Percentiles rank a stretch among this genome's conserved stretches.
phyloP scores from a whole-genome alignment of 495 filamentous ascomycete genomes.

The Neurospora discreta region DNA sequence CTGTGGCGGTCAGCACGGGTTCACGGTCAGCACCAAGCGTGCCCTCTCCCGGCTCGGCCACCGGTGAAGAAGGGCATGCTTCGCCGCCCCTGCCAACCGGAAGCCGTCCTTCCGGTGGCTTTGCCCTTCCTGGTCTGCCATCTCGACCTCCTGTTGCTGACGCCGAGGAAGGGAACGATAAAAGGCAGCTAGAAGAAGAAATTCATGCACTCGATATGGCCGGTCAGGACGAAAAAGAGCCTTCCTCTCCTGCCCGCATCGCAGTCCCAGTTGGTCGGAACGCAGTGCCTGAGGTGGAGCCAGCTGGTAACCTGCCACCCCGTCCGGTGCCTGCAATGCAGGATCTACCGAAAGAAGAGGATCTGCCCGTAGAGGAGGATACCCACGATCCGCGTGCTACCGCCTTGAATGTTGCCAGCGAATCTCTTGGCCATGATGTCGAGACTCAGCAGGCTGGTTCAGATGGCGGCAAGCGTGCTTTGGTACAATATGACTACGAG shows the following conservation, averaged over 20 bases:
- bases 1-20: conserved; percentile 45
- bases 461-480: conserved; percentile 51
- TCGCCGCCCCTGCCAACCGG: conserved; percentile 49
- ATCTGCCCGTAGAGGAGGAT: conserved; percentile 51
- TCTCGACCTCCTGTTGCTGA: conserved; percentile 43
- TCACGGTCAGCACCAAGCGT: conserved; percentile 29
- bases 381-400: conserved; percentile 53
- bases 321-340: conserved; percentile 42
- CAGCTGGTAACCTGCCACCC: conserved; percentile 36
- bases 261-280: conserved; percentile 73
- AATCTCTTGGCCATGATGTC: conserved; percentile 21
- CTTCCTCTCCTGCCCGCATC: conserved; percentile 68
- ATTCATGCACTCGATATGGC: conserved; percentile 30
- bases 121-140: conserved; percentile 68
- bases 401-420: conserved; percentile 40
- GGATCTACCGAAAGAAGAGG: conserved; percentile 49
- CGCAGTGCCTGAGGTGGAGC: conserved; percentile 40
- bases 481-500: conserved; percentile 91
- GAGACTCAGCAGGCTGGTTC: conserved; percentile 16
- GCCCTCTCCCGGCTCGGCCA: conserved; percentile 9
- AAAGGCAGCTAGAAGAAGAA: conserved; percentile 26
- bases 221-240: conserved; percentile 26
- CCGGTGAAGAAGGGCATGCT: conserved; percentile 29
- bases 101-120: conserved; percentile 51
- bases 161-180: conserved; percentile 45